Percentiles rank a stretch among this genome's conserved stretches.
Evolutionary conservation across 2,329 filamentous ascomycete species (phyloP).

Genomic region (Aureobasidium lini): DNA sequence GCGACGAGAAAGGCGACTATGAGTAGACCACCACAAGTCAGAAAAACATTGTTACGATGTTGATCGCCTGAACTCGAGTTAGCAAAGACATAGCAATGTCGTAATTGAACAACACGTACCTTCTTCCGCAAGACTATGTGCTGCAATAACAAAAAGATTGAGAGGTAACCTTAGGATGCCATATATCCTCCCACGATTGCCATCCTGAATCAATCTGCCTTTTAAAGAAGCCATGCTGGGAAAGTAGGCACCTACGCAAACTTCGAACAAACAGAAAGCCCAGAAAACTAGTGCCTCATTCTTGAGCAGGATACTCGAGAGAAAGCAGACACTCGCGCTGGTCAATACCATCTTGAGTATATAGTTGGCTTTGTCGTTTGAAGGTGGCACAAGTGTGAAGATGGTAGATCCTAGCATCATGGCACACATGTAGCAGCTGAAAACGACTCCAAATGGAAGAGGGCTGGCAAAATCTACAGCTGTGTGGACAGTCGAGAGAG

Average conservation of each 20-base stretch:
- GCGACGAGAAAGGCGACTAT: slow-evolving; percentile 13
- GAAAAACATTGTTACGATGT: slow-evolving; percentile 16
- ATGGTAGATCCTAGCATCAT: slow-evolving; percentile 53
- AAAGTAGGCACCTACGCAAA: slow-evolving; percentile 51
- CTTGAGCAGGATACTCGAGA: slow-evolving; percentile 32
- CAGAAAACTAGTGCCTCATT: slow-evolving; percentile 43
- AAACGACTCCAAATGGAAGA: slow-evolving; percentile 45
- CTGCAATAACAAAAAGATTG: slow-evolving; percentile 49
- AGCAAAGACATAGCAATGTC: background rate
- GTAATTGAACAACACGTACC: slow-evolving; percentile 12
- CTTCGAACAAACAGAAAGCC: slow-evolving; percentile 51
- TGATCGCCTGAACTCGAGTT: slow-evolving; percentile 9
- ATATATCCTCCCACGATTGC: slow-evolving; percentile 48
- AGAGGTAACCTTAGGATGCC: slow-evolving; percentile 51
- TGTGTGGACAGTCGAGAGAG: slow-evolving; percentile 28
- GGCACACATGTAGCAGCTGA: slow-evolving; percentile 52
- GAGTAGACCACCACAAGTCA: slow-evolving; percentile 15
- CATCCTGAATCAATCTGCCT: slow-evolving; percentile 48
- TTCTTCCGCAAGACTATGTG: slow-evolving; percentile 39
- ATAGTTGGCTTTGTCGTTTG: slow-evolving; percentile 23
- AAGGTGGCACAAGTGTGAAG: slow-evolving; percentile 37
- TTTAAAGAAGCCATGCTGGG: slow-evolving; percentile 51
- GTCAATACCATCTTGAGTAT: slow-evolving; percentile 35
- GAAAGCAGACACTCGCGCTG: slow-evolving; percentile 31
- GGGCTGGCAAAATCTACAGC: slow-evolving; percentile 16